Evolutionary conservation across 495 filamentous ascomycete species (phyloP), one percentile per base, ranked within the genome.

Genomic region (Chaetomium tenue): DNA sequence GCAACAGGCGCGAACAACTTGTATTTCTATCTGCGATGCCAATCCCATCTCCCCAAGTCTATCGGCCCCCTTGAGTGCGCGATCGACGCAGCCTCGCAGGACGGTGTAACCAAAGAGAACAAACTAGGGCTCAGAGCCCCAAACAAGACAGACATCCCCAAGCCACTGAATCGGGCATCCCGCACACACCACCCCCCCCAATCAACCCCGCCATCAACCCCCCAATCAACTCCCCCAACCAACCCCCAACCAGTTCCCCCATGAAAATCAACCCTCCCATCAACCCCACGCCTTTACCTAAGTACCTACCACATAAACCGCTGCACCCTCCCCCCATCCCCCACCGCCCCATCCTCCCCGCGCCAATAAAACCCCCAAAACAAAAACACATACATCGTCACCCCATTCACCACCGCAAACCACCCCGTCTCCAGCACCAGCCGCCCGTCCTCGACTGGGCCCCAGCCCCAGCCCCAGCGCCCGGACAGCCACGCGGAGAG

Each of bases 321-420:
- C 80, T 97, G 93, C 63, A 91, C 76, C 69, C 81, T 87, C 33
- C 92, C 92, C 33, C 82, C 85, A 73, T 96, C 92, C 67, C 89
- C 83, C 58, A 81, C 16, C 46, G 68, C 66, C 15, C 79, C 78
- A 15, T 75, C 71, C 3, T 69, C 62, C 1, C 63, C 69, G 26
- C 79, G 75, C 93, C 93, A 97, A 66, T 85, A 82, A 72, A 96
- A 98, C 2, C 87, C 88, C 72, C 84, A 81, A 68, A 85, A 85
- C 57, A 97, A 71, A 70, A 98, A 97, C 44, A 96, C 76, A 73
- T 89, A 92, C 67, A 91, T 88, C 12, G 91, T 93, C 1, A 80
- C 82, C 11, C 74, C 75, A 73, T 96, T 93, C 59, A 97, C 82
- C 3, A 76, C 60, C 58, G 91, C 63, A 70, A 92, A 91, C 91